Evolutionary conservation across 495 filamentous ascomycete species (phyloP), one percentile per base, ranked within the genome.

Genomic region (Sporormia fimetaria): DNA sequence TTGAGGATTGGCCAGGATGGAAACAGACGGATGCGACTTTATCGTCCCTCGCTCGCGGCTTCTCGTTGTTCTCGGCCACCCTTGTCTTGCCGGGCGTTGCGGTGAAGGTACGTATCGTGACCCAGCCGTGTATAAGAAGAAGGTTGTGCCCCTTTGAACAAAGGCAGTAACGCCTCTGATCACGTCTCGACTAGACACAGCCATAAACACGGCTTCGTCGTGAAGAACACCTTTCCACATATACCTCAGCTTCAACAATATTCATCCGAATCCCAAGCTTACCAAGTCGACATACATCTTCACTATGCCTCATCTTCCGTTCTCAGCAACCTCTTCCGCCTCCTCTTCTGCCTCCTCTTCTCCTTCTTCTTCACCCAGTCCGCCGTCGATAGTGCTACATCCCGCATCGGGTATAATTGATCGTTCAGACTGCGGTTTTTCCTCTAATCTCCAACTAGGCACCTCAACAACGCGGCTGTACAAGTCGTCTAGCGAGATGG

Each of bases 321-420:
- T 51, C 36, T 20, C 24, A n/a, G 28, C 37, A 14, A 51, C 37
- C 25, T 12, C 12, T 27, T 33, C 25, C 47, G 12, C 40, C 47
- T 41, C 47, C 47, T 43, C n/a, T n/a, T n/a, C n/a, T n/a, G n/a
- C n/a, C n/a, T 33, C 40, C 21, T 44, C 47, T 40, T 41, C 41
- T 42, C 36, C 42, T 16, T 33, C 32, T 12, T 17, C 33, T 10
- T 16, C 42, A n/a, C 43, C 42, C n/a, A 38, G 20, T 29, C 29
- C 47, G 20, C 49, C 49, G 6, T 52, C 49, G 28, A 52, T 52
- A 52, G 49, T 52, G 42, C 49, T 52, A 25, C 14, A 26, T 46
- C 49, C 49, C 31, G 23, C 42, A 42, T 38, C 49, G 43, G 49
- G 49, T 52, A 51, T 50, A 44, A 29, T 34, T 30, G 41, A 51